phyloP scores from a whole-genome alignment of 768 basidiomycete genomes.

The Saitozyma podzolica region DNA sequence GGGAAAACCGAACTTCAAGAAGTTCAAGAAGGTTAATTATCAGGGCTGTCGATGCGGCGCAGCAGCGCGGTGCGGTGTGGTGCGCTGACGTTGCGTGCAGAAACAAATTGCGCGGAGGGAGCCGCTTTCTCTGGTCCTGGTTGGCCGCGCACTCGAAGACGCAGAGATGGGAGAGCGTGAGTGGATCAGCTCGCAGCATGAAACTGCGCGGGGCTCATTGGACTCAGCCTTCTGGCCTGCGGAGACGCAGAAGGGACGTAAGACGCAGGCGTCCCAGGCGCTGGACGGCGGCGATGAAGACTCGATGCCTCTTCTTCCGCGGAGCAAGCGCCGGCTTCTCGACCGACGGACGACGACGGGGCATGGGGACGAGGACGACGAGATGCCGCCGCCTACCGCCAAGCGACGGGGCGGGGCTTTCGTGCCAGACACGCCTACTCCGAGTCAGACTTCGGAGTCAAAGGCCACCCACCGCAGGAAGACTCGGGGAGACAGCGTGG shows the following conservation, averaged over 20 bases:
- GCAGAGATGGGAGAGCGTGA: slow-evolving; percentile 44
- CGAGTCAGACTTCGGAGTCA: slow-evolving; percentile 1
- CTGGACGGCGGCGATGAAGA: slow-evolving; percentile 27
- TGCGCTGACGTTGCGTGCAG: slow-evolving; percentile 11
- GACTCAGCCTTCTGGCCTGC: slow-evolving; percentile 41
- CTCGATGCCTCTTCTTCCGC: slow-evolving; percentile 31
- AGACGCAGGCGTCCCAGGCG: slow-evolving; percentile 10
- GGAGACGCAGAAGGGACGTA: slow-evolving; percentile 9
- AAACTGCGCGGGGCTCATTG: background rate
- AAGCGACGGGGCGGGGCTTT: slow-evolving; percentile 5
- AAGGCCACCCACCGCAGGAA: slow-evolving; percentile 7
- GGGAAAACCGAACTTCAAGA: slow-evolving; percentile 50
- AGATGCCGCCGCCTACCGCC: slow-evolving; percentile 6
- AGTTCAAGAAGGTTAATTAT: slow-evolving; percentile 50
- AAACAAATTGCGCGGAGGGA: slow-evolving; percentile 35
- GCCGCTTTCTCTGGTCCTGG: slow-evolving; percentile 34
- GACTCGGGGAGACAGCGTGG: slow-evolving; percentile 23
- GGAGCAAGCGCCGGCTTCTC: slow-evolving; percentile 18
- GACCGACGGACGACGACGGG: slow-evolving; percentile 1
- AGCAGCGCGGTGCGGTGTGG: too few species aligned
- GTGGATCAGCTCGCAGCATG: background rate
- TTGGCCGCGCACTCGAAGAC: slow-evolving; percentile 22
- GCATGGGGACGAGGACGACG: slow-evolving; percentile 4
- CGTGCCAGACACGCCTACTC: background rate
- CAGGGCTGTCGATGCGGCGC: background rate